A percentile compares a stretch with the other conserved stretches of the same genome.
These are phyloP conservation scores for Torrubiella hemipterigena DNA, from an alignment of 2,329 filamentous ascomycete species.

Conservation along the genomic window DNA sequence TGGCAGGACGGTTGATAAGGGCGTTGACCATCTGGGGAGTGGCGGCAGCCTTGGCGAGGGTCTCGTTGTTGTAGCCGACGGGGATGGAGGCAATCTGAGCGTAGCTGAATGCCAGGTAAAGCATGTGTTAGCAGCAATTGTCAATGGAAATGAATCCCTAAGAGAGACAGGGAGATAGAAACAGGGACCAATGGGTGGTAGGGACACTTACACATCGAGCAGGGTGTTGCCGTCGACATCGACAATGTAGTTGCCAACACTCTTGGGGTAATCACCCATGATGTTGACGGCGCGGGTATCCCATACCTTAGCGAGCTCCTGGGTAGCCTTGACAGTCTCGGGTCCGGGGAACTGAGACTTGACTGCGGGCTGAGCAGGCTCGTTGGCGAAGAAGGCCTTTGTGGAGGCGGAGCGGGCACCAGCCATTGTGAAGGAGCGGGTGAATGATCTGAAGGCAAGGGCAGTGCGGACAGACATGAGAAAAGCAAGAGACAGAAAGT, in stretches of 20 bases:
- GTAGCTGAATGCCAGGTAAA: constrained; percentile 37
- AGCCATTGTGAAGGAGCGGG: constrained; percentile 2
- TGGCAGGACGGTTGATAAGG: constrained; percentile 77
- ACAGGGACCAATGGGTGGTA: too few species aligned
- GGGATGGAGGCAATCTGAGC: constrained; percentile 91
- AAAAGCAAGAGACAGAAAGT: neutral
- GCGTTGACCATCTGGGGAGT: constrained; percentile 69
- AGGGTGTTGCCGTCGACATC: constrained; percentile 61
- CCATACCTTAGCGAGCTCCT: constrained; percentile 66
- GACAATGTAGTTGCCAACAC: constrained; percentile 68
- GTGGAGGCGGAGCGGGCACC: constrained; percentile 16
- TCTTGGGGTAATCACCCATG: constrained; percentile 64
- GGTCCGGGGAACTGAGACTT: constrained; percentile 64
- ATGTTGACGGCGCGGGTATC: constrained; percentile 81
- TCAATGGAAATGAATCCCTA: constrained; percentile 1
- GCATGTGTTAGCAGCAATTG: neutral
- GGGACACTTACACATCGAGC: constrained; percentile 53
- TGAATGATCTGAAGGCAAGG: constrained; percentile 1
- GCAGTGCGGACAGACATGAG: constrained; percentile 4
- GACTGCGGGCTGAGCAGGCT: constrained; percentile 39
- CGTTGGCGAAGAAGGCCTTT: constrained; percentile 30
- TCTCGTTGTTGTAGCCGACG: constrained; percentile 83
- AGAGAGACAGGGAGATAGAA: too few species aligned
- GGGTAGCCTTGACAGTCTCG: constrained; percentile 54
- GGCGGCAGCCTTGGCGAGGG: constrained; percentile 55